Evolutionary conservation across 2,329 filamentous ascomycete genomes (phyloP).

Genomic region (Microdochium nivale): DNA sequence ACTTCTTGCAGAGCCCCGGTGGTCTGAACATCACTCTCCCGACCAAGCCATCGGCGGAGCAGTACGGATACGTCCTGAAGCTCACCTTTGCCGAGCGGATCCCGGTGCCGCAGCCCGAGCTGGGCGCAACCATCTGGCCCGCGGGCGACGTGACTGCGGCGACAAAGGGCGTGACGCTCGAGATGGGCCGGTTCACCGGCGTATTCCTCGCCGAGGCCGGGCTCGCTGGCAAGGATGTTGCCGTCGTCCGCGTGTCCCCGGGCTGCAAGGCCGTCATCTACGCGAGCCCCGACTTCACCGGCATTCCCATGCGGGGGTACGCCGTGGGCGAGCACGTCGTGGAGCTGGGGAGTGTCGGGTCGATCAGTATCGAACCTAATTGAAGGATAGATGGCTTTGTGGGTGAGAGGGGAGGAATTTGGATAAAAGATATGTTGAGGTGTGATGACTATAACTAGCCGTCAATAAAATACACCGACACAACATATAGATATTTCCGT

Average conservation of each 20-base stretch:
- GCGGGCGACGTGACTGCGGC: not conserved
- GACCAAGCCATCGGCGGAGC: constrained; percentile 3
- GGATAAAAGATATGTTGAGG: too few relatives aligned
- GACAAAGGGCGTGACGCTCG: not conserved
- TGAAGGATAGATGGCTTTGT: not conserved
- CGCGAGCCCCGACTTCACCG: not conserved
- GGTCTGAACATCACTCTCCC: constrained; percentile 5
- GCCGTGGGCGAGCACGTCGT: not conserved
- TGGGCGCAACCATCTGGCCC: not conserved
- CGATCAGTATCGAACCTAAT: not conserved
- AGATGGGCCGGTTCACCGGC: not conserved
- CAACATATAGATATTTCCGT: too few relatives aligned
- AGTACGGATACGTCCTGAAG: constrained; percentile 7
- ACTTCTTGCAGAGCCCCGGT: constrained; percentile 3
- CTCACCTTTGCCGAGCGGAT: constrained; percentile 5
- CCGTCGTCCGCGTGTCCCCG: not conserved
- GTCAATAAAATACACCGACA: too few relatives aligned
- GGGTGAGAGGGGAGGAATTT: too few relatives aligned
- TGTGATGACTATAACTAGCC: too few relatives aligned
- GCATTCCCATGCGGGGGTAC: not conserved
- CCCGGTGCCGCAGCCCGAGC: constrained; percentile 4
- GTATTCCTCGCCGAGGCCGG: not conserved
- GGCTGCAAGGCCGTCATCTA: not conserved
- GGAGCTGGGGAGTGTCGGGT: not conserved
- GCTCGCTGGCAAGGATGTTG: not conserved